Evolutionary conservation across 352 stramenopile genomes (phyloP).

Genomic region (Phytopythium aichiense): DNA sequence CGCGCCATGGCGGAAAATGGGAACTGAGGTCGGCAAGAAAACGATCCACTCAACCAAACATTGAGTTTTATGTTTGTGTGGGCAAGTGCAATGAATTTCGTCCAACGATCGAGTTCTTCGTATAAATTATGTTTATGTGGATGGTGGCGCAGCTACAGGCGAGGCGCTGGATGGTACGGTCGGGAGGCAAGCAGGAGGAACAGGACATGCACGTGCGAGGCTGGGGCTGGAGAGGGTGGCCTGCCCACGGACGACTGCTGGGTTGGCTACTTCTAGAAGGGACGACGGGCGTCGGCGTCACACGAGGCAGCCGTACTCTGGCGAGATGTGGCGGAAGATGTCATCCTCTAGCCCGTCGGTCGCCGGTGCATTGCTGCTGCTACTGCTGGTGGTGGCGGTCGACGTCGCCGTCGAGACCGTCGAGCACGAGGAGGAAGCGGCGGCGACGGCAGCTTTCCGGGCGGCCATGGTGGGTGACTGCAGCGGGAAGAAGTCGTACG

Average conservation of each 20-base stretch:
- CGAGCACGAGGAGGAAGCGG: conserved; percentile 1
- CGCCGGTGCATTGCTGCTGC: conserved; percentile 9
- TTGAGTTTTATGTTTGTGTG: no score
- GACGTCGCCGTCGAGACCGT: conserved; percentile 8
- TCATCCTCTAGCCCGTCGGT: conserved; percentile 51
- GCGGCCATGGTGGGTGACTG: conserved; percentile 44
- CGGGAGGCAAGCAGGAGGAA: background rate
- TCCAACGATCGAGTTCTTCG: no score
- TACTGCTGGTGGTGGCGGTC: conserved; percentile 8
- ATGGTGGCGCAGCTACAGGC: conserved; percentile 5
- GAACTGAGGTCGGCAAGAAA: no score
- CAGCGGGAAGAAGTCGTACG: conserved; percentile 49
- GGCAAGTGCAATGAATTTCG: no score
- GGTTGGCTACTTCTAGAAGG: background rate
- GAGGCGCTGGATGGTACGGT: conserved; percentile 3
- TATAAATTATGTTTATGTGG: conserved; percentile 4
- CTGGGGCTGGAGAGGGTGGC: background rate
- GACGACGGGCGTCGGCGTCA: conserved; percentile 17
- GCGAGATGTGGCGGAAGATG: conserved; percentile 83
- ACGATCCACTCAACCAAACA: no score
- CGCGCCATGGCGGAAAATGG: no score
- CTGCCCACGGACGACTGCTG: conserved; percentile 1
- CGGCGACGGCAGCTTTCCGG: conserved; percentile 17
- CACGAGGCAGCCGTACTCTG: conserved; percentile 79
- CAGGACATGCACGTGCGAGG: background rate